Percentiles rank a stretch among this genome's conserved stretches.
Conservation (phyloP, 345 rosid species). For the Pugionium cornutum region DNA sequence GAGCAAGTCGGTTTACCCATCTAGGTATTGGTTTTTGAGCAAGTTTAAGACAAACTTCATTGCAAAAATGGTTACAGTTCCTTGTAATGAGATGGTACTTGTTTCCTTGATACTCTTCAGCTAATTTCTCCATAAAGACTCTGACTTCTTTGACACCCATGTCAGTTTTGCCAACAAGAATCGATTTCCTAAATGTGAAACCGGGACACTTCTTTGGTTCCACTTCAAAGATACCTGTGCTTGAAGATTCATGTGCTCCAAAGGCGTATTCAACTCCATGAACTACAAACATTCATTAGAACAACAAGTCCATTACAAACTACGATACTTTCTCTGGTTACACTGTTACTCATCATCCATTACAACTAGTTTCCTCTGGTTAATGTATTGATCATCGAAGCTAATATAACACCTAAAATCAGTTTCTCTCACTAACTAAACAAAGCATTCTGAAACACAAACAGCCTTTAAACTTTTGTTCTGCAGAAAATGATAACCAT, state of each 20-base stretch:
- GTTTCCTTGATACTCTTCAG: slow-evolving; percentile 71
- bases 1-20: slow-evolving; percentile 97
- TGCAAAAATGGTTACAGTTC: slow-evolving; percentile 96
- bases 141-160: slow-evolving; percentile 71
- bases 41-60: slow-evolving; percentile 71
- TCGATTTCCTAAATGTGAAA: slow-evolving; percentile 85
- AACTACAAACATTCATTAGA: slow-evolving; percentile 45
- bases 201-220: slow-evolving; percentile 91
- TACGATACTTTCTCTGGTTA: not conserved
- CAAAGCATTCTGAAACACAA: no score
- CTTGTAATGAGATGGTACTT: slow-evolving; percentile 83
- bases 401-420: not conserved
- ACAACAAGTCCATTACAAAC: slow-evolving; percentile 23
- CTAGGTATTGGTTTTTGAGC: slow-evolving; percentile 78
- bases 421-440: not conserved
- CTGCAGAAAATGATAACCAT: no score
- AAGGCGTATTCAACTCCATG: slow-evolving; percentile 67
- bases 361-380: no score
- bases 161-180: slow-evolving; percentile 87
- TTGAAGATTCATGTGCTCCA: slow-evolving; percentile 84
- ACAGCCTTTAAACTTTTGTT: no score
- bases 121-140: slow-evolving; percentile 73
- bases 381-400: not conserved
- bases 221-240: slow-evolving; percentile 91
- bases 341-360: not conserved